Percentiles rank a stretch among this genome's conserved stretches.
Evolutionary conservation across 352 stramenopile genomes (phyloP).

Genomic region (Phytophthora sansomeana): DNA sequence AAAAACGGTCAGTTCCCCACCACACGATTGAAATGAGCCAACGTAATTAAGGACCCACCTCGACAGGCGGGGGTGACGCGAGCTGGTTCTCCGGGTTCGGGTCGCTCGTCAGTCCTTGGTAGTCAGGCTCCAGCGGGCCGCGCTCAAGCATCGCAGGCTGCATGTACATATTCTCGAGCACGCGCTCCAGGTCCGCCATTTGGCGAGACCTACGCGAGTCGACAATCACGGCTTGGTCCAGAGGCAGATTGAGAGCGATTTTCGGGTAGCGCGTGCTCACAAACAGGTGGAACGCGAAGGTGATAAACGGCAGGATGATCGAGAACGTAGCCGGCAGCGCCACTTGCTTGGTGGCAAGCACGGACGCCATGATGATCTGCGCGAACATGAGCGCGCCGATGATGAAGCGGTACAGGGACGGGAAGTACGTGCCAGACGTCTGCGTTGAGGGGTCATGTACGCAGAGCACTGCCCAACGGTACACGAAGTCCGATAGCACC

Average conservation of each 20-base stretch:
- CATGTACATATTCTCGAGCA: conserved; percentile 74
- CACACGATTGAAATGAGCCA: neutral
- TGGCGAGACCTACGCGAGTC: conserved; percentile 67
- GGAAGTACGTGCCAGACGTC: conserved; percentile 75
- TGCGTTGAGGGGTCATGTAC: conserved; percentile 77
- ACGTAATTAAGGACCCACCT: conserved; percentile 45
- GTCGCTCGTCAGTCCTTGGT: conserved; percentile 74
- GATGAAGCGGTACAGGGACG: conserved; percentile 84
- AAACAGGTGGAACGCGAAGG: conserved; percentile 75
- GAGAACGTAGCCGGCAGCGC: conserved; percentile 62
- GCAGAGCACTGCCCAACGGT: conserved; percentile 77
- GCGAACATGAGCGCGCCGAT: conserved; percentile 80
- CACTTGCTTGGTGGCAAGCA: conserved; percentile 81
- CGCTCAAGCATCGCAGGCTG: conserved; percentile 73
- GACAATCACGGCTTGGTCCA: conserved; percentile 79
- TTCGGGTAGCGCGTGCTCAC: conserved; percentile 73
- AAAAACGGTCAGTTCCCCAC: conserved; percentile 19
- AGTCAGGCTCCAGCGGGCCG: conserved; percentile 75
- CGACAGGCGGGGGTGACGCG: conserved; percentile 63
- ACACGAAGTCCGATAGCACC: conserved; percentile 78
- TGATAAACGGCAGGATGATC: conserved; percentile 75
- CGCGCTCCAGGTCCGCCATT: conserved; percentile 59
- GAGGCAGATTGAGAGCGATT: conserved; percentile 70
- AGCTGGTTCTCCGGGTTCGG: conserved; percentile 69
- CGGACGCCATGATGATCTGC: conserved; percentile 79